These are phyloP conservation scores for Colletotrichum paranaense DNA, from an alignment of 2,329 filamentous ascomycete genomes.

Conservation along the genomic window DNA sequence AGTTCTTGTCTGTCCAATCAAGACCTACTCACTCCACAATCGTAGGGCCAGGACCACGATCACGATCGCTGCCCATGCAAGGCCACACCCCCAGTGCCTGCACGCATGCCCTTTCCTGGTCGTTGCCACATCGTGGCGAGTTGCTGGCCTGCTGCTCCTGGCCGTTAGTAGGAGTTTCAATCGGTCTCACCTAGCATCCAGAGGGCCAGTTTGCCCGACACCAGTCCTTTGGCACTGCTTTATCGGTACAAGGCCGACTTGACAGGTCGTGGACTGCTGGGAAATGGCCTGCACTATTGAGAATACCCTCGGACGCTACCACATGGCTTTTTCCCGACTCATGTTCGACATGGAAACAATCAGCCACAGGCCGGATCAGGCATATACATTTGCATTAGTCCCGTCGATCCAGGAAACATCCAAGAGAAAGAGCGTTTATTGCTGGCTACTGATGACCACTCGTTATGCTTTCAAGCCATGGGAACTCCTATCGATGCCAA, in stretches of 20 bases:
- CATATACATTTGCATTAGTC: not conserved
- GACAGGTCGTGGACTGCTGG: not conserved
- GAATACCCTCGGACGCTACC: not conserved
- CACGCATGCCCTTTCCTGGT: not conserved
- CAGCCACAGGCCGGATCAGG: not conserved
- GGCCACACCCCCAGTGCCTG: not conserved
- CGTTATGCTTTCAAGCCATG: not conserved
- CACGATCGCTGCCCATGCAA: slow-evolving; percentile 1
- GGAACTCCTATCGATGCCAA: not conserved
- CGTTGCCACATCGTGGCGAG: not conserved
- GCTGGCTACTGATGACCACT: slow-evolving; percentile 15
- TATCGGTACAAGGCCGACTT: not conserved
- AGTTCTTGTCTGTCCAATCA: not conserved
- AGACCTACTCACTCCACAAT: not conserved
- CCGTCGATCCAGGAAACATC: not conserved
- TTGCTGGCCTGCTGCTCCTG: too few relatives aligned
- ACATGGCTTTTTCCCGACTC: not conserved
- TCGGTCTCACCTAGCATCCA: not conserved
- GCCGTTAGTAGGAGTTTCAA: not conserved
- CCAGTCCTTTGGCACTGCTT: not conserved
- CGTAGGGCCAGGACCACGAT: not conserved
- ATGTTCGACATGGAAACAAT: not conserved
- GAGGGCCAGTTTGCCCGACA: not conserved
- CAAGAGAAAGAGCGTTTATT: not conserved
- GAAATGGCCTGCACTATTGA: not conserved